These are phyloP conservation scores for Sugiyamaella mastotermitis DNA, from an alignment of 805 yeast genomes.

Conservation along the genomic window DNA sequence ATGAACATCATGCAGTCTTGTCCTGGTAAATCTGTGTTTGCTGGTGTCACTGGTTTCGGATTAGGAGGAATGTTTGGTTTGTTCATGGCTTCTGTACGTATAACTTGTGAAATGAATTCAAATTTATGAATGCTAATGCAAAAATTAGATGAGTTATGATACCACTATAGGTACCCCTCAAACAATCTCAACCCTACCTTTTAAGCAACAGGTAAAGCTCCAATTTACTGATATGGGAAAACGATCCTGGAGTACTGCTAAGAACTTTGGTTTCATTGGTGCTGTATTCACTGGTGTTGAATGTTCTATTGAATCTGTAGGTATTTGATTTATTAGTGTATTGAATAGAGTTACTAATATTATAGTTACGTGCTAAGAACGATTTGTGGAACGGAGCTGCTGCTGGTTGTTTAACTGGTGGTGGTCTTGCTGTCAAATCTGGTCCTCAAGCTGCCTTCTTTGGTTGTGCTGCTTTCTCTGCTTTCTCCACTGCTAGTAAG, in stretches of 20 bases:
- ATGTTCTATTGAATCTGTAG: constrained; percentile 69
- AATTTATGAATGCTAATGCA: neutral
- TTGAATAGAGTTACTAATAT: too few relatives aligned
- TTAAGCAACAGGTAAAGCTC: constrained; percentile 84
- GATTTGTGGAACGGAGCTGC: constrained; percentile 86
- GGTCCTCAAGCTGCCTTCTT: constrained; percentile 89
- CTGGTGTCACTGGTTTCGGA: constrained; percentile 91
- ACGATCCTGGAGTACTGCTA: constrained; percentile 83
- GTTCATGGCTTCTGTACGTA: constrained; percentile 56
- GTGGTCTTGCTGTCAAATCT: constrained; percentile 83
- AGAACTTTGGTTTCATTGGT: constrained; percentile 91
- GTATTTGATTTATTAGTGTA: too few relatives aligned
- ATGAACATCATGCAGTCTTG: constrained; percentile 82
- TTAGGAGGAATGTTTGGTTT: constrained; percentile 94
- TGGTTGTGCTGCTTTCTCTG: constrained; percentile 98
- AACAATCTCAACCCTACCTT: constrained; percentile 72
- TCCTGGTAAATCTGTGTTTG: constrained; percentile 87
- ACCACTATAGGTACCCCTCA: constrained; percentile 60
- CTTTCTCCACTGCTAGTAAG: constrained; percentile 64
- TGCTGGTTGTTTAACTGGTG: constrained; percentile 97
- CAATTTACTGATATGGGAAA: constrained; percentile 91
- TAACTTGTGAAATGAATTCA: neutral
- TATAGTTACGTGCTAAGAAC: constrained; percentile 65
- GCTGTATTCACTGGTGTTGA: constrained; percentile 88
- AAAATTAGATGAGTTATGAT: constrained; percentile 63